Evolutionary conservation across 345 rosid species (phyloP).

Genomic region (Aegle marmelos): DNA sequence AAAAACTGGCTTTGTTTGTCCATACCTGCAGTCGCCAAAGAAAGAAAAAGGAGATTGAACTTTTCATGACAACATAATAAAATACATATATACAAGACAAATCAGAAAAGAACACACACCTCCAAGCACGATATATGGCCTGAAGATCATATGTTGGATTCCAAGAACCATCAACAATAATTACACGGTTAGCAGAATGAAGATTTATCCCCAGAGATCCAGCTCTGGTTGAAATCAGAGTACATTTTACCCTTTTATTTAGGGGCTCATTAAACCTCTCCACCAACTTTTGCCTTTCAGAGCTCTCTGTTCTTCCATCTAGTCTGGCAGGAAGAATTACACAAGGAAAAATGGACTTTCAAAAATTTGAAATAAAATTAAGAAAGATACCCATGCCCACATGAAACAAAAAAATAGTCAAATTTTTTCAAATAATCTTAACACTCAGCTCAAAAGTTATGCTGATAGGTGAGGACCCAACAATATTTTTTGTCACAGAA

Average conservation of each 20-base stretch:
- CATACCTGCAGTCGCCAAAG: conserved; percentile 56
- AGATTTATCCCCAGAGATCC: conserved; percentile 99
- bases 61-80: not conserved
- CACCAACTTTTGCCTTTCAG: conserved; percentile 92
- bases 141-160: conserved; percentile 99
- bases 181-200: conserved; percentile 95
- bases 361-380: not conserved
- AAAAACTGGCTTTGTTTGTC: conserved; percentile 95
- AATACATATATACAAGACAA: not conserved
- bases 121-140: conserved; percentile 98
- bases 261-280: conserved; percentile 88
- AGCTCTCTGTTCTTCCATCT: conserved; percentile 97
- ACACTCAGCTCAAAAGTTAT: not conserved
- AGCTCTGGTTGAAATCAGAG: conserved; percentile 94
- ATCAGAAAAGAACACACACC: conserved; percentile 41
- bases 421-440: not conserved
- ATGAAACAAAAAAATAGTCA: not conserved
- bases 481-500: not conserved
- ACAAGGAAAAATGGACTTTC: not conserved
- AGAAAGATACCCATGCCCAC: not conserved
- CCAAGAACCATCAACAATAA: conserved; percentile 99
- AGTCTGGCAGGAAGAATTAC: conserved; percentile 45
- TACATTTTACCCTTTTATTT: conserved; percentile 86
- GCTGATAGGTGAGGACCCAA: not conserved
- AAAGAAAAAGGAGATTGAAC: conserved; percentile 5